phyloP scores from a whole-genome alignment of 768 basidiomycete genomes.

The Trametes maxima region DNA sequence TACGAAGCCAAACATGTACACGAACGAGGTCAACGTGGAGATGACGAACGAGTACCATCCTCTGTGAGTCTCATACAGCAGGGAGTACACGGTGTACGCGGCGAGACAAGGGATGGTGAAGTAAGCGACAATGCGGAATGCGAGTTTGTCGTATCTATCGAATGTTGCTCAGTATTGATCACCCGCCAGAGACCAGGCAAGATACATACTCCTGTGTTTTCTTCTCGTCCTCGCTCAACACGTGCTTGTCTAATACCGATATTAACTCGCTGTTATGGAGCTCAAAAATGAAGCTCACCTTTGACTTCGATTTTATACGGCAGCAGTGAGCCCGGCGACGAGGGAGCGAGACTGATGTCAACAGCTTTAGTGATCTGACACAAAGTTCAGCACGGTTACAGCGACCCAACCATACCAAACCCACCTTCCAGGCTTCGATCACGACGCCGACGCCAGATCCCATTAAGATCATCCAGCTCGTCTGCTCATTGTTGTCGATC shows the following conservation, averaged over 20 bases:
- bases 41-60: slow-evolving; percentile 98
- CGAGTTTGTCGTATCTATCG: slow-evolving; percentile 81
- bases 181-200: background rate
- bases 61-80: slow-evolving; percentile 81
- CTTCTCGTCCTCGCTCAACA: slow-evolving; percentile 95
- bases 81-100: slow-evolving; percentile 77
- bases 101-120: slow-evolving; percentile 81
- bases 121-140: slow-evolving; percentile 94
- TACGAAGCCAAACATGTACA: slow-evolving; percentile 98
- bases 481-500: slow-evolving; percentile 93
- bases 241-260: slow-evolving; percentile 75
- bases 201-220: slow-evolving; percentile 90
- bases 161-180: background rate
- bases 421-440: slow-evolving; percentile 94
- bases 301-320: slow-evolving; percentile 84
- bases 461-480: slow-evolving; percentile 96
- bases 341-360: slow-evolving; percentile 70
- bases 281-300: slow-evolving; percentile 48
- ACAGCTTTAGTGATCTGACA: slow-evolving; percentile 85
- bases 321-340: slow-evolving; percentile 63
- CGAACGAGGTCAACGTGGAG: slow-evolving; percentile 88
- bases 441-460: slow-evolving; percentile 80
- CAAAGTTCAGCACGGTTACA: background rate
- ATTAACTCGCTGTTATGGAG: slow-evolving; percentile 7
- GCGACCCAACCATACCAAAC: slow-evolving; percentile 16